Evolutionary conservation across 192 early-diverging fungal genomes (phyloP), one percentile per base, ranked within the genome.

Genomic region (Dissophora ornata): DNA sequence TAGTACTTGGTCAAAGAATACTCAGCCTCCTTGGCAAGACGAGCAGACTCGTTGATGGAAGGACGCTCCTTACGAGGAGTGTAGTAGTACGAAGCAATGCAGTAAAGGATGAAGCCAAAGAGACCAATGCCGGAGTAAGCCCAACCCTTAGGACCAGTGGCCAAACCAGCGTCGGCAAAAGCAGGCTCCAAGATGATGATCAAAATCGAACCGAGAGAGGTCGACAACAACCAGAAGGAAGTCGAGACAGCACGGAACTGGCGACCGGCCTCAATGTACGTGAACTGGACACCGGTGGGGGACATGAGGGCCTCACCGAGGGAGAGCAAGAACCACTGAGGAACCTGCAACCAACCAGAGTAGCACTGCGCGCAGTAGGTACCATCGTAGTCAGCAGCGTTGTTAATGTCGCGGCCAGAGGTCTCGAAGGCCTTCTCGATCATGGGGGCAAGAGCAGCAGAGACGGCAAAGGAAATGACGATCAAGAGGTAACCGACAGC

Each of bases 231-330:
- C 88, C 88, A 91, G 55, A 91, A 62, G 30, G 86, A 82, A 5
- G 81, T 67, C 19, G 81, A 84, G 21, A 80, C 79, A 22, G 88
- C 82, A 57, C 87, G 86, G 58, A 81, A 88, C 40, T 82, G 80
- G 56, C 81, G 84, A 69, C 90, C 90, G 49, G 89, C 82, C 62
- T 91, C 82, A 28, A 77, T 82, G 81, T 91, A 91, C 28, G 81
- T 81, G 61, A 91, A 87, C 78, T 91, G 86, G 60, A 89, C 79
- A 57, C 88, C 90, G 24, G 79, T 81, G 62, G 86, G 85, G 28
- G 85, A 86, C 58, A 88, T 80, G 9, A 91, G 50, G 30, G 79
- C 69, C 73, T 90, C 89, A 62, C 83, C 86, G 57, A 81, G 36
- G 15, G 88, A 84, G 34, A 90, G 80, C 41, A 88, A 0, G 63